Evolutionary conservation across 805 yeast genomes (phyloP).

Genomic region (Metschnikowia similis): DNA sequence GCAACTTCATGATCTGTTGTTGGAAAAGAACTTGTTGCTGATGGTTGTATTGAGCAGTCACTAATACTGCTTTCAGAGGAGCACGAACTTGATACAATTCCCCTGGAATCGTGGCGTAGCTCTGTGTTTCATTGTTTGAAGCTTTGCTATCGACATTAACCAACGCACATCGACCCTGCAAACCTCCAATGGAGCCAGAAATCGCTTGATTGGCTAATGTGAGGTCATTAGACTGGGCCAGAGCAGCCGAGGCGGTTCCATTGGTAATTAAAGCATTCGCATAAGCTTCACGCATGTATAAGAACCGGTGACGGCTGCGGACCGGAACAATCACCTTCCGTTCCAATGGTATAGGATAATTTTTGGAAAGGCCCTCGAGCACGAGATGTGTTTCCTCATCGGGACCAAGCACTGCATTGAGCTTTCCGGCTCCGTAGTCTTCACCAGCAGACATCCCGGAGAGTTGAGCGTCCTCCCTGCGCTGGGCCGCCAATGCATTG

Average conservation of each 20-base stretch:
- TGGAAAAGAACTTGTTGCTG: conserved; percentile 43
- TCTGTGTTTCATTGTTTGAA: conserved; percentile 29
- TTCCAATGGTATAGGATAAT: conserved; percentile 81
- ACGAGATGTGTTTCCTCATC: conserved; percentile 94
- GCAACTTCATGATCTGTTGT: conserved; percentile 37
- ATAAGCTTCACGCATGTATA: conserved; percentile 91
- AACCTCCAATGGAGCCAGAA: conserved; percentile 58
- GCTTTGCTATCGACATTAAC: conserved; percentile 52
- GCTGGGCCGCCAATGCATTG: conserved; percentile 74
- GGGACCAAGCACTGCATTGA: conserved; percentile 57
- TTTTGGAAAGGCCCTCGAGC: conserved; percentile 78
- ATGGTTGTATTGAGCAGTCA: conserved; percentile 40
- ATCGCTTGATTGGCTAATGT: conserved; percentile 46
- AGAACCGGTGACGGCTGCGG: conserved; percentile 63
- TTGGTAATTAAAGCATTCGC: conserved; percentile 77
- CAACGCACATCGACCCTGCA: conserved; percentile 75
- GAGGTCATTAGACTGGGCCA: conserved; percentile 27
- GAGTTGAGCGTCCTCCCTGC: conserved; percentile 58
- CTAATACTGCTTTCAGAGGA: conserved; percentile 40
- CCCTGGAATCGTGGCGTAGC: conserved; percentile 59
- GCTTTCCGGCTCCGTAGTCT: conserved; percentile 16
- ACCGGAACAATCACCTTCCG: conserved; percentile 67
- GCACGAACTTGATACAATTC: conserved; percentile 45
- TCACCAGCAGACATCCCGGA: conserved; percentile 22
- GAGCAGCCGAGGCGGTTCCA: conserved; percentile 40